Evolutionary conservation across 345 rosid species (phyloP).

Genomic region (Lepidium sativum): DNA sequence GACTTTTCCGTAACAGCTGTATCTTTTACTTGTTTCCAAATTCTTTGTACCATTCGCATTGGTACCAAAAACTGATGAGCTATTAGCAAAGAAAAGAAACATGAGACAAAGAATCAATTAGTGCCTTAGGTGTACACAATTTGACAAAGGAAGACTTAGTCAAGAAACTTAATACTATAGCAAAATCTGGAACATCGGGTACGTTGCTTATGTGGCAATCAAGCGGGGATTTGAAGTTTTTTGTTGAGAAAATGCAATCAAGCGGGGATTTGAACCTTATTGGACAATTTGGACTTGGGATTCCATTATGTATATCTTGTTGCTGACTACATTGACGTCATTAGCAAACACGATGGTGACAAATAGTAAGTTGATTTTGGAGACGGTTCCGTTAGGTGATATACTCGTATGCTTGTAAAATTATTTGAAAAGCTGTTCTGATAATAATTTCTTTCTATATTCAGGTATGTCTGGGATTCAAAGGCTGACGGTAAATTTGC

Average conservation of each 20-base stretch:
- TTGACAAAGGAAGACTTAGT: constrained; percentile 96
- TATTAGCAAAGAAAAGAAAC: too few species aligned
- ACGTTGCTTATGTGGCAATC: neutral
- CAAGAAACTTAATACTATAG: constrained; percentile 96
- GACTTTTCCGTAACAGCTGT: neutral
- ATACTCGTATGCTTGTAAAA: neutral
- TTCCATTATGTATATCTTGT: constrained; percentile 95
- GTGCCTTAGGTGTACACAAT: too few species aligned
- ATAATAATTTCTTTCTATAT: constrained; percentile 1
- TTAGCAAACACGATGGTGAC: constrained; percentile 92
- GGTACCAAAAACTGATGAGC: neutral
- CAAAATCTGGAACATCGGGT: constrained; percentile 99
- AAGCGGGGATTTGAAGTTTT: too few species aligned
- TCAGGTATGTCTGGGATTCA: constrained; percentile 95
- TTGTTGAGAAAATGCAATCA: constrained; percentile 94
- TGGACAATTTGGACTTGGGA: constrained; percentile 99
- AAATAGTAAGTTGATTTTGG: constrained; percentile 50
- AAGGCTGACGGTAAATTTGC: constrained; percentile 98
- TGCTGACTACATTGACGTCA: constrained; percentile 94
- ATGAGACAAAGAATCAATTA: too few species aligned
- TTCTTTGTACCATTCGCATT: neutral
- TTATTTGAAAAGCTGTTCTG: constrained; percentile 3
- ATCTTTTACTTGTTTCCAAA: neutral
- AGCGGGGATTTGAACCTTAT: constrained; percentile 93
- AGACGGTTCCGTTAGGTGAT: neutral